phyloP scores from a whole-genome alignment of 2,329 filamentous ascomycete genomes.

The Clarireedia homoeocarpa region DNA sequence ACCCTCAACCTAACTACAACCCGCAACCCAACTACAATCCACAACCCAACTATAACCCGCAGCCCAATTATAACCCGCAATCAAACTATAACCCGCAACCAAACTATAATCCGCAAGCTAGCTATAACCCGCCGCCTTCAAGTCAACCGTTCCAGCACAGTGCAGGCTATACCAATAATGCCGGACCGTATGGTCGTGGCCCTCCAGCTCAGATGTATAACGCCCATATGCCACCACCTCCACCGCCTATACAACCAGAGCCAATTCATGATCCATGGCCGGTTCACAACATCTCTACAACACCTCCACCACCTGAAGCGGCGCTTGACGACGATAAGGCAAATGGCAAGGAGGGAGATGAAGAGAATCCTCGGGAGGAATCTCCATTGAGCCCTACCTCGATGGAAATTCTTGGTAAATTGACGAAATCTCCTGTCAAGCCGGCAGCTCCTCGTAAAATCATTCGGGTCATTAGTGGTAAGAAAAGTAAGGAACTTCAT shows the following conservation, averaged over 20 bases:
- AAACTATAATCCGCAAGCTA: slow-evolving; percentile 17
- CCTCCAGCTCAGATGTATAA: slow-evolving; percentile 12
- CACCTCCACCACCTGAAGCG: slow-evolving; percentile 3
- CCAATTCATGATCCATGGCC: slow-evolving; percentile 5
- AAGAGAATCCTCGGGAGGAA: neutral
- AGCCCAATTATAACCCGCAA: slow-evolving; percentile 18
- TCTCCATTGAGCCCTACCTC: slow-evolving; percentile 24
- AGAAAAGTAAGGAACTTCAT: slow-evolving; percentile 20
- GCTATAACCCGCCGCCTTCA: neutral
- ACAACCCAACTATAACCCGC: slow-evolving; percentile 18
- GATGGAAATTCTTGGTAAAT: slow-evolving; percentile 24
- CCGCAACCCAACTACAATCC: slow-evolving; percentile 3
- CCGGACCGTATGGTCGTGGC: slow-evolving; percentile 20
- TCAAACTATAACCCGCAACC: slow-evolving; percentile 22
- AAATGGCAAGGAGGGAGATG: neutral
- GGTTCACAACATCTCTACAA: slow-evolving; percentile 5
- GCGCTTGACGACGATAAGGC: neutral
- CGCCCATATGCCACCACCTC: neutral
- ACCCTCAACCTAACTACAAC: neutral
- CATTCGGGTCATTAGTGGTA: slow-evolving; percentile 12
- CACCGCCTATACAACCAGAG: slow-evolving; percentile 2
- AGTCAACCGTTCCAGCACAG: slow-evolving; percentile 22
- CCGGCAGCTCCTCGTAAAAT: slow-evolving; percentile 12
- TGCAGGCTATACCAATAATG: slow-evolving; percentile 25
- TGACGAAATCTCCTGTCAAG: slow-evolving; percentile 8